A percentile compares a stretch with the other conserved stretches of the same genome.
Evolutionary conservation across 2,329 filamentous ascomycete genomes (phyloP).

Genomic region (Microascus cirrosus): DNA sequence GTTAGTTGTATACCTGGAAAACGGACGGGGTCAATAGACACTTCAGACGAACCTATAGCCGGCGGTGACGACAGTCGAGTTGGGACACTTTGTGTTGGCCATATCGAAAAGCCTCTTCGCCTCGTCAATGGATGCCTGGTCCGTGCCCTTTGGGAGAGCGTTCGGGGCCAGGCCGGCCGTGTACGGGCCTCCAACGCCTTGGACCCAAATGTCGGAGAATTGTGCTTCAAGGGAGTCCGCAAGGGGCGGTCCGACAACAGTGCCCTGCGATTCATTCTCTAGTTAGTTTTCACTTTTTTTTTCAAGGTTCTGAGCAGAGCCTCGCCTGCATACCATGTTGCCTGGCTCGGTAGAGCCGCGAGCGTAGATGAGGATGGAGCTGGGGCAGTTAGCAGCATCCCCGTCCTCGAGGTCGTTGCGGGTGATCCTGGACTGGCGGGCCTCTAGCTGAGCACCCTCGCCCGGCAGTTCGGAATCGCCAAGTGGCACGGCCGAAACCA

Average conservation of each 20-base stretch:
- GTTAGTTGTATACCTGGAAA: neutral
- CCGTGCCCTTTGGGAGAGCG: slow-evolving; percentile 14
- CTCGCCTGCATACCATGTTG: slow-evolving; percentile 1
- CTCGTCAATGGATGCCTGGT: slow-evolving; percentile 13
- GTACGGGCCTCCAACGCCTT: slow-evolving; percentile 10
- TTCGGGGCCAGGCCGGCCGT: slow-evolving; percentile 14
- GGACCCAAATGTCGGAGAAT: slow-evolving; percentile 4
- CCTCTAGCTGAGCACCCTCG: slow-evolving; percentile 4
- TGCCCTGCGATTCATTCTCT: neutral
- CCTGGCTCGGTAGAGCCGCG: slow-evolving; percentile 3
- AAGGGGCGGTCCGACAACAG: slow-evolving; percentile 1
- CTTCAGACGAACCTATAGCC: slow-evolving; percentile 8
- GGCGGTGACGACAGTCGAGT: slow-evolving; percentile 18
- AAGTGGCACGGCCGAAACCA: slow-evolving; percentile 8
- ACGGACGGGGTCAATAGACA: neutral
- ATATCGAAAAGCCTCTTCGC: slow-evolving; percentile 16
- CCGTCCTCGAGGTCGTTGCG: slow-evolving; percentile 3
- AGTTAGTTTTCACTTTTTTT: neutral
- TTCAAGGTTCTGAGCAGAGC: too few species aligned
- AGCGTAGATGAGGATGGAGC: slow-evolving; percentile 2
- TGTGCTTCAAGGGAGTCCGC: neutral
- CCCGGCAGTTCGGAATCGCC: neutral
- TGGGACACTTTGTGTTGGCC: slow-evolving; percentile 16
- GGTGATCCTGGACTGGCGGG: neutral
- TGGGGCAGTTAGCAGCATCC: neutral